Conservation (phyloP, 306 rosid species). For the Cicer arietinum region DNA sequence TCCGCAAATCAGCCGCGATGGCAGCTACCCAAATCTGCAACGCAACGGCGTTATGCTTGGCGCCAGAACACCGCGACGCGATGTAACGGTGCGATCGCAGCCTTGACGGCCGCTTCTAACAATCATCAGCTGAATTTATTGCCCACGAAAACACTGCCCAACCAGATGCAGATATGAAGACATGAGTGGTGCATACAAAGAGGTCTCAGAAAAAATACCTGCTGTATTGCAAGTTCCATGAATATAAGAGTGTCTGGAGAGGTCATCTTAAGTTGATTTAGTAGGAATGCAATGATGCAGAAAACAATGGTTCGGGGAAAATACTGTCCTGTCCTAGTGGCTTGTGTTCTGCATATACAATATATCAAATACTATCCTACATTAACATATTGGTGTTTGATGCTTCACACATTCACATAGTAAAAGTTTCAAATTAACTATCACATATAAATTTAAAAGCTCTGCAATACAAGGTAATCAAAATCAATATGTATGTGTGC, state of each 20-base stretch:
- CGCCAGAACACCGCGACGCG: too few species aligned
- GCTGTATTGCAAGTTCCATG: slow-evolving; percentile 79
- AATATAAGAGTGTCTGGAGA: slow-evolving; percentile 41
- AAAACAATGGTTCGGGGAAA: neutral
- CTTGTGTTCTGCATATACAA: neutral
- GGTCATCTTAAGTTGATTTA: slow-evolving; percentile 25
- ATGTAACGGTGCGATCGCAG: too few species aligned
- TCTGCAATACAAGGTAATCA: neutral
- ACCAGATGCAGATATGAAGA: neutral
- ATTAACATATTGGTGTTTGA: neutral
- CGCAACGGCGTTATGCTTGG: too few species aligned
- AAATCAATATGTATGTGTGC: neutral
- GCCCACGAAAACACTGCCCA: neutral
- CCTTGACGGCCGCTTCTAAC: too few species aligned
- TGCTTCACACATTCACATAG: neutral
- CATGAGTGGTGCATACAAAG: neutral
- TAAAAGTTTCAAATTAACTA: neutral
- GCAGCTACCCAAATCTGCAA: slow-evolving; percentile 43
- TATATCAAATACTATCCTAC: neutral
- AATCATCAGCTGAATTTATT: neutral
- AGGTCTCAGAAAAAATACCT: slow-evolving; percentile 49
- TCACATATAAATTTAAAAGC: neutral
- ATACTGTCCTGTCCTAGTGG: neutral
- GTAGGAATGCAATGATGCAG: neutral
- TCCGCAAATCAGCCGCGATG: too few species aligned